Percentiles rank a stretch among this genome's conserved stretches.
Conservation (phyloP, 208 protist species). For the Kentomonas sorsogonicus region DNA sequence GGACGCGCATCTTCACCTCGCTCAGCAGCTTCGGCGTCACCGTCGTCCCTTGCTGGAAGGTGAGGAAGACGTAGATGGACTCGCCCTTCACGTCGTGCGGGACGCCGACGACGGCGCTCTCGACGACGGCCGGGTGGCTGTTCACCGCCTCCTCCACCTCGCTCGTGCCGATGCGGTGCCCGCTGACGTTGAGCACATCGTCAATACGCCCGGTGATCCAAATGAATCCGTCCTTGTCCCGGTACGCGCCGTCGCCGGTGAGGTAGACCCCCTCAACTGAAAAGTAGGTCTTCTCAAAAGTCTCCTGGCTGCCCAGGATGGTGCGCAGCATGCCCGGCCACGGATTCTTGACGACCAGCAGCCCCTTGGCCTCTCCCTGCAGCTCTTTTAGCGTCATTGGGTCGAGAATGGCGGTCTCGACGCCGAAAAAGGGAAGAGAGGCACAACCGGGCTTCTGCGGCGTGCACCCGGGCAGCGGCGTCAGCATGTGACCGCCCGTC, state of each 20-base stretch:
- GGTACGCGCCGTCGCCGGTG: conserved; percentile 92
- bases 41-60: not conserved
- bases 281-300: conserved; percentile 92
- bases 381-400: conserved; percentile 31
- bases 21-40: conserved; percentile 50
- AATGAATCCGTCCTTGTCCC: conserved; percentile 95
- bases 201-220: conserved; percentile 97
- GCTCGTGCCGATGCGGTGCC: conserved; percentile 94
- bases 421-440: conserved; percentile 95
- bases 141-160: conserved; percentile 92
- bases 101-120: conserved; percentile 91
- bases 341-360: conserved; percentile 77
- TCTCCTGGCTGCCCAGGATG: conserved; percentile 77
- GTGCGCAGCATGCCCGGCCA: conserved; percentile 92
- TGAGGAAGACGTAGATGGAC: conserved; percentile 88
- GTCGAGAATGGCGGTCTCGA: conserved; percentile 88
- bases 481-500: conserved; percentile 95
- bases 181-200: conserved; percentile 96
- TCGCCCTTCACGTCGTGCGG: conserved; percentile 29
- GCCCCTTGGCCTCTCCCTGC: conserved; percentile 61
- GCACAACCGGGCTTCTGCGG: conserved; percentile 94
- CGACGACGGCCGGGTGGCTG: conserved; percentile 71
- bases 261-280: conserved; percentile 92
- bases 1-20: conserved; percentile 65
- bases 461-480: conserved; percentile 90